These are phyloP conservation scores for Leccinum ochraceum DNA, from an alignment of 768 basidiomycete species.

Conservation along the genomic window DNA sequence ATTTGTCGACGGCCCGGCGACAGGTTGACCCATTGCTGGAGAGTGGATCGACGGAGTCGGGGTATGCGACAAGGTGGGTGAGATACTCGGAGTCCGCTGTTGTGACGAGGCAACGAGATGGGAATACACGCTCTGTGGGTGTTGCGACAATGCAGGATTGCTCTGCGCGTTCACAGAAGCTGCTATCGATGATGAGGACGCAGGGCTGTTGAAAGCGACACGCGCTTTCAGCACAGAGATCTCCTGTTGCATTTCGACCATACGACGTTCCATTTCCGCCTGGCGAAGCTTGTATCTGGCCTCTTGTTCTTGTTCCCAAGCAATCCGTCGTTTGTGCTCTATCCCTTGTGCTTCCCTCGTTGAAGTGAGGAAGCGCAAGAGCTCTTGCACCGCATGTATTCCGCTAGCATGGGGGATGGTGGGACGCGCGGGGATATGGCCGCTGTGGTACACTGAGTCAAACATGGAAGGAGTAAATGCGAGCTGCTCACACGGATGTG, in stretches of 20 bases:
- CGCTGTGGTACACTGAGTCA: constrained; percentile 9
- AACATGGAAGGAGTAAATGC: background rate
- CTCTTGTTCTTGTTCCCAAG: constrained; percentile 75
- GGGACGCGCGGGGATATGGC: constrained; percentile 19
- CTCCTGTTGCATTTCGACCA: constrained; percentile 57
- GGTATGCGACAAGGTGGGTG: constrained; percentile 32
- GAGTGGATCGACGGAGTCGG: constrained; percentile 27
- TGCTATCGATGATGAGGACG: constrained; percentile 7
- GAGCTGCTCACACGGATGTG: constrained; percentile 38
- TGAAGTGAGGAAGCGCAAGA: constrained; percentile 56
- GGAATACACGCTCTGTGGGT: constrained; percentile 10
- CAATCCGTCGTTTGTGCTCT: constrained; percentile 57
- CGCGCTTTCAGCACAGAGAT: constrained; percentile 46
- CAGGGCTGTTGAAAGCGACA: constrained; percentile 30
- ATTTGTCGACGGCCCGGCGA: constrained; percentile 12
- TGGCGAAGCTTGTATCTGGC: constrained; percentile 53
- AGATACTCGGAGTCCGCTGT: constrained; percentile 33
- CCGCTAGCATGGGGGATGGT: constrained; percentile 36
- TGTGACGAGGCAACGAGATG: constrained; percentile 17
- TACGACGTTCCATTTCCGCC: constrained; percentile 57
- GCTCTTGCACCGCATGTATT: constrained; percentile 55
- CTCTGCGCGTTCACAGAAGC: constrained; percentile 3
- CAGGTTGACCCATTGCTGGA: constrained; percentile 12
- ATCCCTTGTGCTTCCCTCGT: constrained; percentile 61
- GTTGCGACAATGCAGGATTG: constrained; percentile 5